Evolutionary conservation across 2,329 filamentous ascomycete species (phyloP).

Genomic region (Colletotrichum sp.): DNA sequence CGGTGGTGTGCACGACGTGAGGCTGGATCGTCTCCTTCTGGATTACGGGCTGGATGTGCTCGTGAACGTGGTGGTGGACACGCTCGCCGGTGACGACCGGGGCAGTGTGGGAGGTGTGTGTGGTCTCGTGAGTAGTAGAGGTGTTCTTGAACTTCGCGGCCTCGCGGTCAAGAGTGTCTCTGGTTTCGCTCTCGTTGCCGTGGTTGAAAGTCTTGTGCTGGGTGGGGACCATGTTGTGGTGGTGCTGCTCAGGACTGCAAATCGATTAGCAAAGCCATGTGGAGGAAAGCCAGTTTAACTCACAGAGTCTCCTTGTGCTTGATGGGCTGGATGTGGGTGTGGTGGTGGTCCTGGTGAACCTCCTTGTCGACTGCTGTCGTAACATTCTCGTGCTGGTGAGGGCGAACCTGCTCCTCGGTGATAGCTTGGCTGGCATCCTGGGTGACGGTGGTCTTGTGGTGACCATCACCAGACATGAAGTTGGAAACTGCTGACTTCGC

Average conservation of each 20-base stretch:
- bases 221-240: slow-evolving; percentile 61
- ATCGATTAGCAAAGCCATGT: not conserved
- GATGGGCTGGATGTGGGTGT: slow-evolving; percentile 72
- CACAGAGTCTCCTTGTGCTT: slow-evolving; percentile 43
- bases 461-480: slow-evolving; percentile 66
- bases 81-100: slow-evolving; percentile 33
- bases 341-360: slow-evolving; percentile 75
- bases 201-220: slow-evolving; percentile 68
- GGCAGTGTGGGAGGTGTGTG: slow-evolving; percentile 27
- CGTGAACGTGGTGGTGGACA: slow-evolving; percentile 58
- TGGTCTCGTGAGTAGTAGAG: slow-evolving; percentile 32
- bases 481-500: slow-evolving; percentile 66
- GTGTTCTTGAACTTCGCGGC: slow-evolving; percentile 36
- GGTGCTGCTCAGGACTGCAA: slow-evolving; percentile 63
- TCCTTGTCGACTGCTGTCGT: slow-evolving; percentile 70
- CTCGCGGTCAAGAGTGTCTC: slow-evolving; percentile 56
- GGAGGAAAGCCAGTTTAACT: slow-evolving; percentile 28
- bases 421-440: slow-evolving; percentile 67
- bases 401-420: slow-evolving; percentile 63
- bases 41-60: slow-evolving; percentile 73
- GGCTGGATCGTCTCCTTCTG: slow-evolving; percentile 73
- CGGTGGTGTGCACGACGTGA: slow-evolving; percentile 72
- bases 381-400: slow-evolving; percentile 65
- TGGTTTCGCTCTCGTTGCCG: slow-evolving; percentile 55
- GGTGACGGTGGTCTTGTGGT: slow-evolving; percentile 74